Percentiles rank a stretch among this genome's conserved stretches.
Evolutionary conservation across 2,329 filamentous ascomycete species (phyloP).

Genomic region (Aspergillus aculeatinus): DNA sequence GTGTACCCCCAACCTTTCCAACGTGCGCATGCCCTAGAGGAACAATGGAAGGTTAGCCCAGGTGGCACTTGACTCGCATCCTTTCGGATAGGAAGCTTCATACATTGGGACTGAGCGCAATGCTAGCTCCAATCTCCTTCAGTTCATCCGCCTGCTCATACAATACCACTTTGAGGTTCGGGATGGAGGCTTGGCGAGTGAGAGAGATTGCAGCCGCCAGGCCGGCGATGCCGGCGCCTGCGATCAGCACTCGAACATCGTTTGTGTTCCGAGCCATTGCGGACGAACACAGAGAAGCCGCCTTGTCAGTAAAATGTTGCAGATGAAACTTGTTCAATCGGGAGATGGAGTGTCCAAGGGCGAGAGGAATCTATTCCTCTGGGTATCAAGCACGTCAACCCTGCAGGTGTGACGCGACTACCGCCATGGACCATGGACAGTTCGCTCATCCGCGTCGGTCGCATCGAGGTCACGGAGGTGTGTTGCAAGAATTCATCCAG

Average conservation of each 20-base stretch:
- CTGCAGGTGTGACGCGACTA: slow-evolving; percentile 12
- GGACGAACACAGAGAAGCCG: background rate
- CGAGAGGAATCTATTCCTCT: background rate
- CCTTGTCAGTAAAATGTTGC: too few relatives aligned
- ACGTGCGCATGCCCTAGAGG: slow-evolving; percentile 45
- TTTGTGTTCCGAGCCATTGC: background rate
- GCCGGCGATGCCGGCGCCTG: slow-evolving; percentile 53
- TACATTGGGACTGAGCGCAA: slow-evolving; percentile 48
- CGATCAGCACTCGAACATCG: slow-evolving; percentile 45
- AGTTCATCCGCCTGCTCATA: slow-evolving; percentile 50
- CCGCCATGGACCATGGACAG: too few relatives aligned
- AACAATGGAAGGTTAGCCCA: background rate
- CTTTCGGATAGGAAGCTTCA: background rate
- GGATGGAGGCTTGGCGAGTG: too few relatives aligned
- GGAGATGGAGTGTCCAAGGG: background rate
- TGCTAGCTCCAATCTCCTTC: too few relatives aligned
- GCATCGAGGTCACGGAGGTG: background rate
- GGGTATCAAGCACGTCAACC: slow-evolving; percentile 18
- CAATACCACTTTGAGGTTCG: slow-evolving; percentile 47
- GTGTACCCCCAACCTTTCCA: slow-evolving; percentile 52
- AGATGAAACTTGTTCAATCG: too few relatives aligned
- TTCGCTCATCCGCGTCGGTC: background rate
- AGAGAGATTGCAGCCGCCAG: slow-evolving; percentile 51
- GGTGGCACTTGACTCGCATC: background rate
- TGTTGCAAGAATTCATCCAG: too few relatives aligned